These are phyloP conservation scores for Trichoderma hamatum DNA, from an alignment of 2,329 filamentous ascomycete species.

Conservation along the genomic window DNA sequence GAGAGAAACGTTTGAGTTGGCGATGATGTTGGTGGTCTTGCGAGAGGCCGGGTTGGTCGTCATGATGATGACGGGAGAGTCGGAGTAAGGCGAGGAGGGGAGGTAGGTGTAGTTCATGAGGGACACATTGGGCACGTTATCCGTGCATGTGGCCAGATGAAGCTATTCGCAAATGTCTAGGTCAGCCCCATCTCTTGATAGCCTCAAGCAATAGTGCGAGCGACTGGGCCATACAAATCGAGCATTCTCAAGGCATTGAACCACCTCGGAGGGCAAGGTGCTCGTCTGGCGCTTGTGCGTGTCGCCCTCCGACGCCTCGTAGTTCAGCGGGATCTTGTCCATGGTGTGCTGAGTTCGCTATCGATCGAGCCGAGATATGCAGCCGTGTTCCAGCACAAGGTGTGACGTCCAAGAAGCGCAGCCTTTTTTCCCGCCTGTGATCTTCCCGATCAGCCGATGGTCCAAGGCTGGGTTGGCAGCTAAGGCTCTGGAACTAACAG, in stretches of 20 bases:
- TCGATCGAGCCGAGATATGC: slow-evolving; percentile 2
- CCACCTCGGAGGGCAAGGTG: slow-evolving; percentile 78
- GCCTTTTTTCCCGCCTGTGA: not conserved
- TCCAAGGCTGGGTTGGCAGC: not conserved
- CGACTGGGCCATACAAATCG: slow-evolving; percentile 70
- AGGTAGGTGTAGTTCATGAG: slow-evolving; percentile 99
- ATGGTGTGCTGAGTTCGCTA: slow-evolving; percentile 37
- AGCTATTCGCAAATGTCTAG: slow-evolving; percentile 59
- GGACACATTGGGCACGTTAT: slow-evolving; percentile 85
- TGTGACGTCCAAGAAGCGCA: slow-evolving; percentile 8
- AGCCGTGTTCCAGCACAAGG: not conserved
- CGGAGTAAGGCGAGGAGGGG: slow-evolving; percentile 69
- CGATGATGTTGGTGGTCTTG: slow-evolving; percentile 78
- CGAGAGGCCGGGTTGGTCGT: slow-evolving; percentile 80
- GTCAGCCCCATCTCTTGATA: not conserved
- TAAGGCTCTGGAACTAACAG: not conserved
- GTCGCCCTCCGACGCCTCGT: slow-evolving; percentile 73
- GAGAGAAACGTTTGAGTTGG: slow-evolving; percentile 85
- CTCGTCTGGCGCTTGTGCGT: slow-evolving; percentile 71
- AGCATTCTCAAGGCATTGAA: slow-evolving; percentile 90
- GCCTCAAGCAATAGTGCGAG: slow-evolving; percentile 53
- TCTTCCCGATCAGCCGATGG: slow-evolving; percentile 13
- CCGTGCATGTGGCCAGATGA: slow-evolving; percentile 87
- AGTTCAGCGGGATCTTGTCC: slow-evolving; percentile 71
- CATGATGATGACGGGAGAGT: slow-evolving; percentile 87